phyloP scores from a whole-genome alignment of 2,329 filamentous ascomycete genomes.

The Daldinia eschscholtzii region DNA sequence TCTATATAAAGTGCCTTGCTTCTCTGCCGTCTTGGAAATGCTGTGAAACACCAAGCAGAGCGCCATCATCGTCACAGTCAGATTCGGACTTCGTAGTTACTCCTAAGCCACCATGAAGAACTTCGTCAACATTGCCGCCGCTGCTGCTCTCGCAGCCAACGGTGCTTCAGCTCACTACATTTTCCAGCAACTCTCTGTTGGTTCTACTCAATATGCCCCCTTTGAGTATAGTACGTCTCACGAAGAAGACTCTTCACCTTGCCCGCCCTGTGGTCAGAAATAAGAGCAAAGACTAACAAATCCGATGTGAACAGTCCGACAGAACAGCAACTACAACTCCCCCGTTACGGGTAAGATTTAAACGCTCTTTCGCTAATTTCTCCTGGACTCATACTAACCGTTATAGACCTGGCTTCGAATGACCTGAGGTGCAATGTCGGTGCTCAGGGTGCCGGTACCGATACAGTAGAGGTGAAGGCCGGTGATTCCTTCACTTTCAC shows the following conservation, averaged over 20 bases:
- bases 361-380: not conserved
- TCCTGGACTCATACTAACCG: constrained; percentile 22
- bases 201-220: constrained; percentile 50
- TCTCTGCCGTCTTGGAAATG: constrained; percentile 21
- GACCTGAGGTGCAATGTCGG: constrained; percentile 60
- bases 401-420: constrained; percentile 54
- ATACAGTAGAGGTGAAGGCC: constrained; percentile 54
- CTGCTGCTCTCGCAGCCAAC: constrained; percentile 52
- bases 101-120: constrained; percentile 51
- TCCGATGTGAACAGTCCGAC: constrained; percentile 52
- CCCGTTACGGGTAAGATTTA: constrained; percentile 56
- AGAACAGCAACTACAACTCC: constrained; percentile 63
- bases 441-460: constrained; percentile 52
- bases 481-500: constrained; percentile 57
- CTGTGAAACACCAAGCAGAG: constrained; percentile 21
- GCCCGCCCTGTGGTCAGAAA: not conserved
- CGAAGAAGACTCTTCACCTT: not conserved
- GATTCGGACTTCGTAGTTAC: constrained; percentile 10
- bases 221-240: constrained; percentile 54
- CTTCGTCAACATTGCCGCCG: constrained; percentile 49
- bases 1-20: constrained; percentile 33
- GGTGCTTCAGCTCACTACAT: constrained; percentile 58
- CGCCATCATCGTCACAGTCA: constrained; percentile 15
- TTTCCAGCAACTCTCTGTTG: constrained; percentile 56
- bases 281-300: constrained; percentile 3